These are phyloP conservation scores for Gillenia trifoliata DNA, from an alignment of 306 rosid genomes.

Conservation along the genomic window DNA sequence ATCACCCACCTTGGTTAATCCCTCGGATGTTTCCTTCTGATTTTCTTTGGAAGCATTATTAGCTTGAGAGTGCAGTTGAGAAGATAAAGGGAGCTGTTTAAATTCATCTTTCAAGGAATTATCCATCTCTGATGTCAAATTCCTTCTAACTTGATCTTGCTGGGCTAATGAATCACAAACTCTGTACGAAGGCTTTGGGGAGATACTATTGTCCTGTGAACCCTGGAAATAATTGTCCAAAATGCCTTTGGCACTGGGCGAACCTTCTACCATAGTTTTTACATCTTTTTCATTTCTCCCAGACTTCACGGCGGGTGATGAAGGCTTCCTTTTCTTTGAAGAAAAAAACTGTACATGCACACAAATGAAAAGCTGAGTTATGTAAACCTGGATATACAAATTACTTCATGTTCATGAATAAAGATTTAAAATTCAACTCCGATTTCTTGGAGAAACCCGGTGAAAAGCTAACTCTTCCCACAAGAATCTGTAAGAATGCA, in stretches of 20 bases:
- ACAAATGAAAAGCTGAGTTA: slow-evolving; percentile 3
- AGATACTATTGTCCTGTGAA: slow-evolving; percentile 41
- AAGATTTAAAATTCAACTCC: neutral
- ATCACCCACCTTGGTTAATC: slow-evolving; percentile 11
- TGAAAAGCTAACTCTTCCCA: neutral
- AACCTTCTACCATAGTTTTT: slow-evolving; percentile 38
- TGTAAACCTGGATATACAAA: neutral
- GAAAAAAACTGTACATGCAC: slow-evolving; percentile 53
- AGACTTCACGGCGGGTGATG: slow-evolving; percentile 47
- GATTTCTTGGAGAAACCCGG: neutral
- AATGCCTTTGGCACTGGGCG: slow-evolving; percentile 65
- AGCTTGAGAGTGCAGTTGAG: slow-evolving; percentile 13
- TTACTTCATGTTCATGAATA: neutral
- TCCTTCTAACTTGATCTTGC: slow-evolving; percentile 47
- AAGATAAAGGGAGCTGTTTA: slow-evolving; percentile 23
- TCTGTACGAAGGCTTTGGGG: slow-evolving; percentile 8
- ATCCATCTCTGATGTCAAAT: slow-evolving; percentile 40
- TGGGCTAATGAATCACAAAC: slow-evolving; percentile 15
- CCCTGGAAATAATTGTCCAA: slow-evolving; percentile 54
- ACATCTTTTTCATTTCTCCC: slow-evolving; percentile 52
- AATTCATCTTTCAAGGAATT: slow-evolving; percentile 33
- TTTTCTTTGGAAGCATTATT: slow-evolving; percentile 19
- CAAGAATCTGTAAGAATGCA: neutral
- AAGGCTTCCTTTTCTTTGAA: slow-evolving; percentile 76
- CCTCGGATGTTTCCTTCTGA: slow-evolving; percentile 15